A percentile compares a stretch with the other conserved stretches of the same genome.
Evolutionary conservation across 176 grass and related monocot genomes (phyloP).

Genomic region (Thinopyrum elongatum): DNA sequence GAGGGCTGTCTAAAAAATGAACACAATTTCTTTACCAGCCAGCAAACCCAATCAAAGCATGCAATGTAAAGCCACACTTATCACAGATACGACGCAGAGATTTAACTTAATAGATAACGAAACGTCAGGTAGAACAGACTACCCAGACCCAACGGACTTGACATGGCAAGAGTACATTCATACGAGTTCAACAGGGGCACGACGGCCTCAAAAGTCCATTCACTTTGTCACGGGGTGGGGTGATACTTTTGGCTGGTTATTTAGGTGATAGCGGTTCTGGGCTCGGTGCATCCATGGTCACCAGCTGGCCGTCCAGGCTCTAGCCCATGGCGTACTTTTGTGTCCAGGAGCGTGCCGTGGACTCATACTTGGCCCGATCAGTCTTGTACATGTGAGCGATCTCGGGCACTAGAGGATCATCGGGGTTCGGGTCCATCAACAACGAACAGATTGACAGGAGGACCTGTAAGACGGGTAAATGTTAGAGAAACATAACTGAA

Average conservation of each 20-base stretch:
- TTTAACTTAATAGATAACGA: slow-evolving; percentile 32
- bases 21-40: background rate
- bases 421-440: slow-evolving; percentile 80
- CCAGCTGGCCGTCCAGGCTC: slow-evolving; percentile 25
- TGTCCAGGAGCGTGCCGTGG: slow-evolving; percentile 83
- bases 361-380: slow-evolving; percentile 77
- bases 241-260: slow-evolving; percentile 43
- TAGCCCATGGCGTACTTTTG: slow-evolving; percentile 94
- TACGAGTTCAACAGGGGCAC: slow-evolving; percentile 38
- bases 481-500: background rate
- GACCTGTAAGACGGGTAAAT: slow-evolving; percentile 32
- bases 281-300: background rate
- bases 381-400: slow-evolving; percentile 98
- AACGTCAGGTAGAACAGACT: slow-evolving; percentile 53
- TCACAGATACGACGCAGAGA: slow-evolving; percentile 35
- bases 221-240: slow-evolving; percentile 11
- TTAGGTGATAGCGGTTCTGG: slow-evolving; percentile 43
- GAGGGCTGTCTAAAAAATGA: no score
- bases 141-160: slow-evolving; percentile 51
- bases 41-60: background rate
- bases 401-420: slow-evolving; percentile 77
- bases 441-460: slow-evolving; percentile 78
- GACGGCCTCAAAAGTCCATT: slow-evolving; percentile 48
- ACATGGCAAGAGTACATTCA: slow-evolving; percentile 33
- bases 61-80: background rate